Evolutionary conservation across 345 rosid genomes (phyloP).

Genomic region (Dimocarpus longan): DNA sequence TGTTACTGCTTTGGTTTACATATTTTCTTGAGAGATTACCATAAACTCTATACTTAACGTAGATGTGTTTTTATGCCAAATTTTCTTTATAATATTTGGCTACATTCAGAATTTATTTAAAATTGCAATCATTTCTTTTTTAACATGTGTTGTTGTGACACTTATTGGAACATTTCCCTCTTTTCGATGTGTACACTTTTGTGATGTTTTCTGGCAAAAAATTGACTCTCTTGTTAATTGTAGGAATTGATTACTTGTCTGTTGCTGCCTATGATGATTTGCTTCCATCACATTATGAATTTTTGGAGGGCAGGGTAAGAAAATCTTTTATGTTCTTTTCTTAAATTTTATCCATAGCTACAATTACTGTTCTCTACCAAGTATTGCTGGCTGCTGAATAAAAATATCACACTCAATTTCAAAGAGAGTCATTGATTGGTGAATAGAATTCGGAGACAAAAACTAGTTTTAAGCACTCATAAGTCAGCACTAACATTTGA

Average conservation of each 20-base stretch:
- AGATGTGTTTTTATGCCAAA: background rate
- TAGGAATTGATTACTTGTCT: constrained; percentile 56
- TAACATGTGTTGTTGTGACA: background rate
- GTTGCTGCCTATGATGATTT: constrained; percentile 33
- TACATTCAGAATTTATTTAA: background rate
- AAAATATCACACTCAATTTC: background rate
- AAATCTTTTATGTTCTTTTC: background rate
- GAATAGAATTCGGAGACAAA: background rate
- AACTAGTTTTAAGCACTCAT: background rate
- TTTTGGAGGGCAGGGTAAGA: constrained; percentile 41
- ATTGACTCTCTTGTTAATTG: constrained; percentile 9
- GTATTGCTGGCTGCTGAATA: background rate
- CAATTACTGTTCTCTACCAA: background rate
- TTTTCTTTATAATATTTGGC: background rate
- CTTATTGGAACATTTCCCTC: background rate
- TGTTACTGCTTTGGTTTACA: background rate
- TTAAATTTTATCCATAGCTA: background rate
- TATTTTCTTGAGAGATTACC: background rate
- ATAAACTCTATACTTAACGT: background rate
- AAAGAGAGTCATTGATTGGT: background rate
- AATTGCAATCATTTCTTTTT: constrained; percentile 3
- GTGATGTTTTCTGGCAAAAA: background rate
- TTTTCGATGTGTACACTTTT: background rate
- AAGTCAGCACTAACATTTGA: background rate
- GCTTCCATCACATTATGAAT: constrained; percentile 33